Conservation (phyloP, 2,329 filamentous ascomycete genomes). For the Penicillium polonicum region DNA sequence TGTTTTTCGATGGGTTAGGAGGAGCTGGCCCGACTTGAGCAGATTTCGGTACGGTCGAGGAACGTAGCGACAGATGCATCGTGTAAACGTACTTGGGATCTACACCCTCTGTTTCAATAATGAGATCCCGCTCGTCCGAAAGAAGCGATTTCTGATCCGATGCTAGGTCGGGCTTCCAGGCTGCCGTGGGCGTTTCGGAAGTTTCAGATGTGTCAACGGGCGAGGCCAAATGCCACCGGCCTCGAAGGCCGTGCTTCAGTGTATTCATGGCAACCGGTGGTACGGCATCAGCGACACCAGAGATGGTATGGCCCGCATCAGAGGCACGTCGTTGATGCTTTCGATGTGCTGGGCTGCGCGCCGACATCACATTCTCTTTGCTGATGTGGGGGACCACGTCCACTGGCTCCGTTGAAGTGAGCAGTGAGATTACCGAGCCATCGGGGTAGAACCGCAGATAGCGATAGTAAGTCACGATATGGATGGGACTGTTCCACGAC, state of each 20-base stretch:
- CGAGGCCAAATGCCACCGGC: constrained; percentile 65
- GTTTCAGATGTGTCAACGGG: constrained; percentile 34
- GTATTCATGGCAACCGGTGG: constrained; percentile 49
- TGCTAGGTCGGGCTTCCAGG: constrained; percentile 37
- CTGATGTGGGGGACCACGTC: constrained; percentile 84
- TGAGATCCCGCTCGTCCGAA: constrained; percentile 58
- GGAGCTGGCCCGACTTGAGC: constrained; percentile 41
- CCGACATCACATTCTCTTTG: constrained; percentile 60
- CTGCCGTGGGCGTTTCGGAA: constrained; percentile 19
- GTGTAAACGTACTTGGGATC: constrained; percentile 77
- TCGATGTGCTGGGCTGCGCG: constrained; percentile 32
- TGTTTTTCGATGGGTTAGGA: constrained; percentile 64
- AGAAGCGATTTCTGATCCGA: constrained; percentile 20
- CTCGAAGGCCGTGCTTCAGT: constrained; percentile 67
- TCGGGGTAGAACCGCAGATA: constrained; percentile 95
- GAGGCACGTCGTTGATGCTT: constrained; percentile 42
- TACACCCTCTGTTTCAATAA: constrained; percentile 83
- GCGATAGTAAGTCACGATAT: constrained; percentile 96
- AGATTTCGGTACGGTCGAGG: constrained; percentile 52
- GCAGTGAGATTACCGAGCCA: constrained; percentile 75
- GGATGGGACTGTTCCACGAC: constrained; percentile 78
- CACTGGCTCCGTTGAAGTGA: constrained; percentile 77
- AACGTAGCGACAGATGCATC: constrained; percentile 71
- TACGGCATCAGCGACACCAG: constrained; percentile 32
- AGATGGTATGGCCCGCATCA: constrained; percentile 38